phyloP scores from a whole-genome alignment of 257 asterid species.

The Solanum sejunctum region DNA sequence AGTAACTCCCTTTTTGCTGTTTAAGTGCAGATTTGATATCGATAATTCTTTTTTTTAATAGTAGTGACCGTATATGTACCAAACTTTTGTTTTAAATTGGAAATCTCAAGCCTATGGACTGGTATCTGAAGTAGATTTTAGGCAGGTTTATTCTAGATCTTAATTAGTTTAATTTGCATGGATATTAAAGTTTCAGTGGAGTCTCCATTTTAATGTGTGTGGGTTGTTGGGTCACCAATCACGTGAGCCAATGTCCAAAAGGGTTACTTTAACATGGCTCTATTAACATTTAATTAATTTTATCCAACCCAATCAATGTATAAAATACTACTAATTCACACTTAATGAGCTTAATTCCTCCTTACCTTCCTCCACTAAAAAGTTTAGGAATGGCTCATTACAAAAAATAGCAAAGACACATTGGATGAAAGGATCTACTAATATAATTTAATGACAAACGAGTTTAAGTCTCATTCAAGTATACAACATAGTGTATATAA shows the following conservation, averaged over 20 bases:
- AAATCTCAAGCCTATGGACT: conserved; percentile 7
- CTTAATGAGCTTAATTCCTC: neutral
- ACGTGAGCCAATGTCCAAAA: conserved; percentile 12
- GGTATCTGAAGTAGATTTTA: conserved; percentile 20
- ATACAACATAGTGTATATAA: neutral
- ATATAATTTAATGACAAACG: neutral
- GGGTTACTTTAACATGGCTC: conserved; percentile 3
- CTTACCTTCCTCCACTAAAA: neutral
- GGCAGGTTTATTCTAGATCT: conserved; percentile 13
- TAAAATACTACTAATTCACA: neutral
- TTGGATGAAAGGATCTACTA: neutral
- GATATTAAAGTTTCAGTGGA: conserved; percentile 19
- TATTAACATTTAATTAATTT: neutral
- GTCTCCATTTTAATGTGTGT: conserved; percentile 31
- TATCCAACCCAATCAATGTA: neutral
- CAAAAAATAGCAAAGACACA: neutral
- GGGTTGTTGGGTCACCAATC: conserved; percentile 55
- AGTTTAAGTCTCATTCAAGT: neutral
- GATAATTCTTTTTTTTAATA: no score
- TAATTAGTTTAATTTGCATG: conserved; percentile 11
- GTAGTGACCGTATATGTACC: neutral
- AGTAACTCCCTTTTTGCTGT: no score
- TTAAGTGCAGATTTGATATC: neutral
- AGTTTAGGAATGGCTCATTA: neutral
- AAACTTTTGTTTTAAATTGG: neutral